These are phyloP conservation scores for Ceraceosorus guamensis DNA, from an alignment of 1,284 basidiomycete genomes.

Conservation along the genomic window DNA sequence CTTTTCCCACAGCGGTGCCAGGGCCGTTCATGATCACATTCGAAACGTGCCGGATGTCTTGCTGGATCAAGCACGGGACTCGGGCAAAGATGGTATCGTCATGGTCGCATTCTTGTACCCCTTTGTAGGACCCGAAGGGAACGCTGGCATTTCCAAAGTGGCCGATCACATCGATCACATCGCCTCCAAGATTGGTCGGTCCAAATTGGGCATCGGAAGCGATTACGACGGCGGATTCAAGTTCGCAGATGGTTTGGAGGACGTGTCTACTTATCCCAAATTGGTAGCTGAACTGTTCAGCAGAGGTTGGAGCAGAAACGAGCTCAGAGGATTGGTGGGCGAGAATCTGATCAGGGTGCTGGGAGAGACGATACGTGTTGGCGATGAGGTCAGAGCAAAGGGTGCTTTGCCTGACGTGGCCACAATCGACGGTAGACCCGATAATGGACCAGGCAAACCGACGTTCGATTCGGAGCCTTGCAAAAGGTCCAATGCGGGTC, in stretches of 20 bases:
- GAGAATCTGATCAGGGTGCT: no score
- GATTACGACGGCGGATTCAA: slow-evolving; percentile 17
- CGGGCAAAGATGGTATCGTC: slow-evolving; percentile 9
- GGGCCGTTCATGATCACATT: slow-evolving; percentile 20
- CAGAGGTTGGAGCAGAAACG: no score
- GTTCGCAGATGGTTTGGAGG: slow-evolving; percentile 12
- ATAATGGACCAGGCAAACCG: no score
- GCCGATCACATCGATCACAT: slow-evolving; percentile 21
- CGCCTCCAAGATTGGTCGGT: slow-evolving; percentile 12
- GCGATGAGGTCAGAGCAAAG: no score
- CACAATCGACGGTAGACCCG: no score
- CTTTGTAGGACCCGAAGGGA: slow-evolving; percentile 8
- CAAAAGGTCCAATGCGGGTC: no score
- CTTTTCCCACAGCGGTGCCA: slow-evolving; percentile 44
- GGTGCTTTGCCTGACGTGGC: no score
- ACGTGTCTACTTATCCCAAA: slow-evolving; percentile 11
- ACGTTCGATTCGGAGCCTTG: no score
- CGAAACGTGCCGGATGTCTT: slow-evolving; percentile 25
- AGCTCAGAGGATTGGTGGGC: no score
- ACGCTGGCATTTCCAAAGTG: slow-evolving; percentile 10
- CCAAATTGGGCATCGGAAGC: slow-evolving; percentile 13
- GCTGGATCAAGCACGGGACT: slow-evolving; percentile 3
- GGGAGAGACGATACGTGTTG: no score
- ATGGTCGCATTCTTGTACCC: slow-evolving; percentile 12
- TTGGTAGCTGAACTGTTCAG: no score